Evolutionary conservation across 345 rosid species (phyloP).

Genomic region (Lumnitzera racemosa): DNA sequence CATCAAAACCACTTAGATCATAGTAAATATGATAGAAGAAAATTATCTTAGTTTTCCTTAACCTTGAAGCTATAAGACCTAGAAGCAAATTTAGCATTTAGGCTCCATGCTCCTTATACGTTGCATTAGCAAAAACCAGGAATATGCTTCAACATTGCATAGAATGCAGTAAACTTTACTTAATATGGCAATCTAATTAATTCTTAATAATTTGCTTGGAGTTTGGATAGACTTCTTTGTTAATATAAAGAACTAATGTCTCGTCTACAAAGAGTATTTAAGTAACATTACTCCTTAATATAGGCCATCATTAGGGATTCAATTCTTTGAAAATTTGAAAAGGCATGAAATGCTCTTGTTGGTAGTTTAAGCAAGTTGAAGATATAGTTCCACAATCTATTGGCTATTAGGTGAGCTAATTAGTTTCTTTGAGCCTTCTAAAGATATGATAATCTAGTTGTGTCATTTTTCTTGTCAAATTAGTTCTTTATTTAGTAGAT

Average conservation of each 20-base stretch:
- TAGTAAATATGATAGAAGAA: no score
- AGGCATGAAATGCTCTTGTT: constrained; percentile 59
- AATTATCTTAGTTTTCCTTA: constrained; percentile 10
- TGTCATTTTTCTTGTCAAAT: not conserved
- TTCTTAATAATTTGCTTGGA: not conserved
- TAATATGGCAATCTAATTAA: constrained; percentile 34
- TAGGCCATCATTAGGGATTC: constrained; percentile 97
- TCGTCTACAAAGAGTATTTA: no score
- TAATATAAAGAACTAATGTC: no score
- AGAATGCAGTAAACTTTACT: constrained; percentile 80
- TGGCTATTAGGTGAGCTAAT: constrained; percentile 63
- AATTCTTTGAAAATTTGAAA: constrained; percentile 78
- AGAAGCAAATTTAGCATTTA: constrained; percentile 96
- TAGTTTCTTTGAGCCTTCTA: not conserved
- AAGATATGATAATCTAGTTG: no score
- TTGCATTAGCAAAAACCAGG: constrained; percentile 85
- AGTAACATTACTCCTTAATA: not conserved
- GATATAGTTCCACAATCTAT: constrained; percentile 86
- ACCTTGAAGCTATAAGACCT: constrained; percentile 94
- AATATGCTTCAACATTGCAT: constrained; percentile 83
- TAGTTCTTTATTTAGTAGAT: not conserved
- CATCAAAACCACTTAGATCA: no score
- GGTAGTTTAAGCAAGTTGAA: constrained; percentile 88
- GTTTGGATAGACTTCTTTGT: no score
- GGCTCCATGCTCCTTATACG: constrained; percentile 83